Base-by-base conservation (phyloP, 192 early-diverging fungal species). In the Coemansia asiatica region DNA sequence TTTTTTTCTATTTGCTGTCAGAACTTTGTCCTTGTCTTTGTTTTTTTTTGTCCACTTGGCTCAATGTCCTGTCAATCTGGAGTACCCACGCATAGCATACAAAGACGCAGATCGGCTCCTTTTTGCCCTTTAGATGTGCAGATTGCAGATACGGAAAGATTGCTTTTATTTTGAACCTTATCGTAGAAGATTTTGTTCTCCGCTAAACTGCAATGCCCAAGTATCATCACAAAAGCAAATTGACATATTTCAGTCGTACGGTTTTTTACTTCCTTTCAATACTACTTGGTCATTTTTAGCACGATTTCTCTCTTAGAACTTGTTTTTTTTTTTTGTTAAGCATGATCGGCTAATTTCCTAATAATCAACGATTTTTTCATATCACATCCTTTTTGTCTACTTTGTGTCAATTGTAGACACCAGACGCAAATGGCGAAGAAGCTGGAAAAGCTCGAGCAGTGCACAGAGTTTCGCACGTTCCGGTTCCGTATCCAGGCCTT, bases 401-500 rank as follows among this genome's bases (percentile, higher is more conserved):
- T 21, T 10, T 28, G 15, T 15, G 29, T 25, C 25, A 8, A 15
- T 53, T 74, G 72, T 80, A 80, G 86, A 33, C 89, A 90, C 54
- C 89, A 90, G 75, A 89, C 89, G 29, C 81, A 87, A 44, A 90
- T 89, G 86, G 89, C 89, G 15, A 90, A 90, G 57, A 89, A 89
- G 70, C 86, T 90, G 75, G 85, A 88, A 51, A 86, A 88, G 46
- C 81, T 90, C 19, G 85, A 86, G 61, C 84, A 88, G 58, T 88
- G 84, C n/a, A 79, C 84, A 22, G 88, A 90, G 46, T 92, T 89
- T 69, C 76, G 86, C n/a, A 85, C 89, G n/a, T 91, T 92, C 79
- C 87, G 90, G 53, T 92, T 92, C 72, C 87, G 90, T n/a, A 92
- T 92, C 69, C 88, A 88, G 71, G 85, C 91, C 10, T 92, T 92